Base-by-base conservation (phyloP, 2,329 filamentous ascomycete genomes). In the Sphaerostilbella broomeana region DNA sequence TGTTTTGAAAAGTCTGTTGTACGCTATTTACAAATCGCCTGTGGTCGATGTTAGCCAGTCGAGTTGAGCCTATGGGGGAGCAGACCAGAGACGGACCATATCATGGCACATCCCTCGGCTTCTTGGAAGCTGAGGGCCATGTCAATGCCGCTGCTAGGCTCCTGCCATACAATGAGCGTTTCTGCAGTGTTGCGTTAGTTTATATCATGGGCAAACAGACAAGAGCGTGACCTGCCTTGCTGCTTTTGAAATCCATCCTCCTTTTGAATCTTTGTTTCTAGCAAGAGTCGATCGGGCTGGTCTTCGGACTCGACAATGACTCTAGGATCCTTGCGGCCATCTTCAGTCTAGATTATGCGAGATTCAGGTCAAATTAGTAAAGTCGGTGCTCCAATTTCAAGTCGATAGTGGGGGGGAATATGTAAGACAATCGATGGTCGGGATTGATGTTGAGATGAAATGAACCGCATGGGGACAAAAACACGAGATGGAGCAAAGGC, bases 101-200 rank as follows among this genome's bases (percentile, higher is more conserved):
- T 95, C 47, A 81, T 73, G 15, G 85, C 79, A 63, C 92, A 98
- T 31, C 90, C 92, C 51, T 97, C 92, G 3, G 89, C 84, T 67
- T 98, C 92, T 62, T 98, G 92, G 57, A 98, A 98, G 60, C 89
- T 95, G 47, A 98, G 75, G 29, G 92, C 92, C 92, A 98, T 97
- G 59, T 98, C 92, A 40, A 89, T 80, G 43, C 84, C 84, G 65
- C 81, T 92, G 44, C 60, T 64, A 4, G 80, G 77, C 59, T 97
- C 92, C 26, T 90, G 95, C 92, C 92, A 98, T 45, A 98, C 89
- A 47, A 98, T 97, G 45, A 98, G 77, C 4, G 92, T 98, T 62
- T 97, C 90, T 94, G 62, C 28, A 54, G 53, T 52, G 45, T 56
- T 18, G 12, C 32, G 6, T 41, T 36, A 41, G 38, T 10, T 11